Evolutionary conservation across 1,284 basidiomycete species (phyloP).

Genomic region (Microbotryum lychnidis-dioicae): DNA sequence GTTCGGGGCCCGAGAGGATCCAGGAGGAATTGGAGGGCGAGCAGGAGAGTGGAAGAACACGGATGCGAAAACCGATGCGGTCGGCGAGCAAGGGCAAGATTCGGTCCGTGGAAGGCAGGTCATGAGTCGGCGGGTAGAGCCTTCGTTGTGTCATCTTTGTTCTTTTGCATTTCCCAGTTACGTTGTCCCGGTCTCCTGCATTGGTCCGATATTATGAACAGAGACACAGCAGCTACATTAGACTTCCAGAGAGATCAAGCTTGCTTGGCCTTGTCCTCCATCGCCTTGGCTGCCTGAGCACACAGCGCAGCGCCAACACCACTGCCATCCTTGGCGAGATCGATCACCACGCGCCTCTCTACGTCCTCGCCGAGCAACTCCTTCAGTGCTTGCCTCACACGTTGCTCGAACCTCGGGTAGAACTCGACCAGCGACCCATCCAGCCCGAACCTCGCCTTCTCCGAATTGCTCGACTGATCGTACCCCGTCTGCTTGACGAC

Average conservation of each 20-base stretch:
- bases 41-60: constrained; percentile 19
- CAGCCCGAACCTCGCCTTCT: constrained; percentile 60
- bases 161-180: too few species aligned
- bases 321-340: constrained; percentile 91
- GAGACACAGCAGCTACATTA: not conserved
- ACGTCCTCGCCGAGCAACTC: constrained; percentile 67
- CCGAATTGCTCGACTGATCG: constrained; percentile 44
- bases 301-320: constrained; percentile 59
- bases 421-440: constrained; percentile 89
- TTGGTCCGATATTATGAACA: not conserved
- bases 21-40: constrained; percentile 22
- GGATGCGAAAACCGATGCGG: constrained; percentile 23
- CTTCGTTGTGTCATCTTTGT: too few species aligned
- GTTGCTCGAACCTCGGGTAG: constrained; percentile 74
- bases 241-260: too few species aligned
- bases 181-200: too few species aligned
- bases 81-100: not conserved
- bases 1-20: constrained; percentile 39
- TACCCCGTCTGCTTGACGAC: constrained; percentile 70
- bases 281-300: constrained; percentile 26
- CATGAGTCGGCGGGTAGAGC: too few species aligned
- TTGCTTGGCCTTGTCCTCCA: constrained; percentile 18
- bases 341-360: constrained; percentile 71
- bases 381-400: constrained; percentile 64
- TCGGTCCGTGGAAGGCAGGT: too few species aligned